These are phyloP conservation scores for Cucumis hystrix DNA, from an alignment of 306 rosid genomes.

Conservation along the genomic window DNA sequence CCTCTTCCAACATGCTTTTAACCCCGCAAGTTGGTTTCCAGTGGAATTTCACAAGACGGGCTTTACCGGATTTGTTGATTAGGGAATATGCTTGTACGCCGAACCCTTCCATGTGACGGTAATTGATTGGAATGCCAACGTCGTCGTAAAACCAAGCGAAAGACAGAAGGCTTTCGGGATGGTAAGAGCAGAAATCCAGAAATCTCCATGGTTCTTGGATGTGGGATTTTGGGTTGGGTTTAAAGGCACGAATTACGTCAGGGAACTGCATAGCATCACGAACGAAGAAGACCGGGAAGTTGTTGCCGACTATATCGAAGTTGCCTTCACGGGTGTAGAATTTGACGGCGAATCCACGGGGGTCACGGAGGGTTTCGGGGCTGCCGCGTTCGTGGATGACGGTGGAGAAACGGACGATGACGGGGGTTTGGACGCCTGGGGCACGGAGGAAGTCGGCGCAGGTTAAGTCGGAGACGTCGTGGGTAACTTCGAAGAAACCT, in stretches of 20 bases:
- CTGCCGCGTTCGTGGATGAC: slow-evolving; percentile 97
- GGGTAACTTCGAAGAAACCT: slow-evolving; percentile 96
- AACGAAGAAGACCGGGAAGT: slow-evolving; percentile 67
- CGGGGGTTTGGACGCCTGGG: slow-evolving; percentile 95
- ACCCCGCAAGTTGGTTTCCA: slow-evolving; percentile 82
- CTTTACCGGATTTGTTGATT: slow-evolving; percentile 67
- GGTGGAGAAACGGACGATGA: slow-evolving; percentile 88
- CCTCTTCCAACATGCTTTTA: slow-evolving; percentile 70
- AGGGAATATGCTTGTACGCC: slow-evolving; percentile 83
- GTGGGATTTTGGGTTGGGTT: slow-evolving; percentile 86
- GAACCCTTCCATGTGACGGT: slow-evolving; percentile 92
- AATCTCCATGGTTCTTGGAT: slow-evolving; percentile 84
- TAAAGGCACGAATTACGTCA: slow-evolving; percentile 79
- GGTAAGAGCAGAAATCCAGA: slow-evolving; percentile 81
- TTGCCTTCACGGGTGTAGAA: slow-evolving; percentile 96
- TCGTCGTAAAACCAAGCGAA: slow-evolving; percentile 76
- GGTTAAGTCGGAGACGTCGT: slow-evolving; percentile 64
- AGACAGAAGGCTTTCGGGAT: slow-evolving; percentile 76
- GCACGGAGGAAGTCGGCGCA: slow-evolving; percentile 93
- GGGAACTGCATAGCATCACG: slow-evolving; percentile 91
- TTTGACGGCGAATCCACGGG: slow-evolving; percentile 82
- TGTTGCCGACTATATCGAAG: slow-evolving; percentile 85
- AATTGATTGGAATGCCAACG: slow-evolving; percentile 69
- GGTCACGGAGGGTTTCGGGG: slow-evolving; percentile 87
- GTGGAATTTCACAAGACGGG: slow-evolving; percentile 62